Percentiles rank a stretch among this genome's conserved stretches.
phyloP scores from a whole-genome alignment of 768 basidiomycete species.

The Termitomyces titanicus region DNA sequence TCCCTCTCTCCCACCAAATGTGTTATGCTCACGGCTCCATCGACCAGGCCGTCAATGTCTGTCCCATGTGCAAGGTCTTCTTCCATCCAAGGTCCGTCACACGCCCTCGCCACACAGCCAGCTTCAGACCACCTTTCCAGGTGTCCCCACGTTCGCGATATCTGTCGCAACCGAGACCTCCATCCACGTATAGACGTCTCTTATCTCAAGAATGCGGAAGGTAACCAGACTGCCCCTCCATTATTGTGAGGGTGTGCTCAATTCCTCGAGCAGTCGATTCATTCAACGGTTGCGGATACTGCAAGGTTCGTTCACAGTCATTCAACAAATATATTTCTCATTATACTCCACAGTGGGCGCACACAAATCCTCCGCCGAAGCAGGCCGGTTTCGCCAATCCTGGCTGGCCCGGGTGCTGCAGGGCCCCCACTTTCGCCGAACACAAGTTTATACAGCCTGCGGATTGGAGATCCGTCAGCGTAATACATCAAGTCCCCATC shows the following conservation, averaged over 20 bases:
- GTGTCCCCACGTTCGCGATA: slow-evolving; percentile 73
- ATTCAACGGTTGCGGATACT: slow-evolving; percentile 86
- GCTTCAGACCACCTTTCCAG: slow-evolving; percentile 35
- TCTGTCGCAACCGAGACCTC: slow-evolving; percentile 67
- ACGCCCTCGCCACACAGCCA: slow-evolving; percentile 7
- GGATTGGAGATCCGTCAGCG: slow-evolving; percentile 79
- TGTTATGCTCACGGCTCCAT: slow-evolving; percentile 70
- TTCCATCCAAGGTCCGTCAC: slow-evolving; percentile 52
- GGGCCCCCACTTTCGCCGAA: slow-evolving; percentile 61
- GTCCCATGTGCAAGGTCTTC: slow-evolving; percentile 87
- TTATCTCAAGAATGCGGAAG: slow-evolving; percentile 86
- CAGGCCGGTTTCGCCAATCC: slow-evolving; percentile 59
- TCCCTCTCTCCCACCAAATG: slow-evolving; percentile 39
- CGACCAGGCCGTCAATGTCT: slow-evolving; percentile 63
- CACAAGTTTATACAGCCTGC: slow-evolving; percentile 60
- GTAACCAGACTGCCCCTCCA: slow-evolving; percentile 35
- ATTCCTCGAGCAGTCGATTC: slow-evolving; percentile 51
- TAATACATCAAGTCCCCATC: slow-evolving; percentile 70
- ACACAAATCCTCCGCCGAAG: slow-evolving; percentile 51
- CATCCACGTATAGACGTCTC: slow-evolving; percentile 79
- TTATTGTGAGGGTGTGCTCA: slow-evolving; percentile 11
- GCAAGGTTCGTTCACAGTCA: slow-evolving; percentile 60
- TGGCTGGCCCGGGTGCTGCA: slow-evolving; percentile 89
- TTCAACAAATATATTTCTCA: slow-evolving; percentile 13
- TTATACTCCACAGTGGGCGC: slow-evolving; percentile 59